These are phyloP conservation scores for Coleophoma cylindrospora DNA, from an alignment of 2,329 filamentous ascomycete species.

Conservation along the genomic window DNA sequence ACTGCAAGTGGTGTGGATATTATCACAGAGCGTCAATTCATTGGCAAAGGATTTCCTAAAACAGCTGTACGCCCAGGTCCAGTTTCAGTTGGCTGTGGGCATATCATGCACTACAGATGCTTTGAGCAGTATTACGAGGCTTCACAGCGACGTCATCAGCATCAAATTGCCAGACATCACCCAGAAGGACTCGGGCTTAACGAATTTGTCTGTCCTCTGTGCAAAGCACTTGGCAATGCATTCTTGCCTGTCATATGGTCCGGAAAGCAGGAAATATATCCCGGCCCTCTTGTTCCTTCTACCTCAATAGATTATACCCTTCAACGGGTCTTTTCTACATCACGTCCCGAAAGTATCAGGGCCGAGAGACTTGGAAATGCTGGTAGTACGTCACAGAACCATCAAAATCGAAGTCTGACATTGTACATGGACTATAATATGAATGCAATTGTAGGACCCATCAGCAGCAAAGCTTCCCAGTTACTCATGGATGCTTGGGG, in stretches of 20 bases:
- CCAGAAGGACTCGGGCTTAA: slow-evolving; percentile 74
- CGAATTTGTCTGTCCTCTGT: slow-evolving; percentile 94
- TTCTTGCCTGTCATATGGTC: slow-evolving; percentile 97
- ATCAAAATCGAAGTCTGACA: slow-evolving; percentile 8
- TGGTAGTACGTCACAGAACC: slow-evolving; percentile 4
- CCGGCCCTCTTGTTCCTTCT: slow-evolving; percentile 61
- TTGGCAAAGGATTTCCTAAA: slow-evolving; percentile 85
- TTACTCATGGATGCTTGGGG: slow-evolving; percentile 23
- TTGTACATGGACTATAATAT: slow-evolving; percentile 20
- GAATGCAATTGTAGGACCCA: slow-evolving; percentile 13
- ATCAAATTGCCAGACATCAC: slow-evolving; percentile 92
- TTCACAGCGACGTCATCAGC: slow-evolving; percentile 75
- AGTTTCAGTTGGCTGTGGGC: slow-evolving; percentile 86
- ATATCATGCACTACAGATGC: slow-evolving; percentile 97
- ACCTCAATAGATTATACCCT: slow-evolving; percentile 49
- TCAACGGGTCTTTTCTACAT: neutral
- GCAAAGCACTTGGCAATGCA: slow-evolving; percentile 91
- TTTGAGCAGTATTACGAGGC: slow-evolving; percentile 90
- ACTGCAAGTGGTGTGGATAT: slow-evolving; percentile 68
- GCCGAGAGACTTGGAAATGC: slow-evolving; percentile 9
- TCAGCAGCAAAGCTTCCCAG: slow-evolving; percentile 20
- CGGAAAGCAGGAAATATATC: slow-evolving; percentile 78
- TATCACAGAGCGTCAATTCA: slow-evolving; percentile 68
- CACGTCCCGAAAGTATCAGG: neutral
- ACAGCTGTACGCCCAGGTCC: slow-evolving; percentile 65